Conservation (phyloP, 2,329 filamentous ascomycete genomes). For the Hypoxylon sp. region DNA sequence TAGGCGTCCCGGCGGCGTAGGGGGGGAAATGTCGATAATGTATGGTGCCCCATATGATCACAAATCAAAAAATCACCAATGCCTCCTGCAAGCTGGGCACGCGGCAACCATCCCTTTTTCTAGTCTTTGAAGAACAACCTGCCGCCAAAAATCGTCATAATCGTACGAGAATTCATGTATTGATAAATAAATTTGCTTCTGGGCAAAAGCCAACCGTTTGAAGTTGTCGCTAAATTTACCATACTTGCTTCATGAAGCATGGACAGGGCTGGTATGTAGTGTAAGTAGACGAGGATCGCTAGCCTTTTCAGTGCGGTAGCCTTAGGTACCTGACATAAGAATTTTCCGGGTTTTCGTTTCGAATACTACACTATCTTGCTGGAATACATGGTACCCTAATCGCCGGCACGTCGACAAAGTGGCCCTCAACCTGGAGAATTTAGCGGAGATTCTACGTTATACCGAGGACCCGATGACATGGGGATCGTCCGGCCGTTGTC, state of each 20-base stretch:
- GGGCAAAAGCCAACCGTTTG: not conserved
- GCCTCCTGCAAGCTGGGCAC: constrained; percentile 3
- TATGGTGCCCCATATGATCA: constrained; percentile 39
- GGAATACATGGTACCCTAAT: constrained; percentile 3
- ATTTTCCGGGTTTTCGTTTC: not conserved
- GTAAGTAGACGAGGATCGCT: constrained; percentile 2
- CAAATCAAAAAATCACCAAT: constrained; percentile 44
- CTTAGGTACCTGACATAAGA: not conserved
- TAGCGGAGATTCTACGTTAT: constrained; percentile 12
- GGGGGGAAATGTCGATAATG: constrained; percentile 7
- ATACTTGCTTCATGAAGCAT: not conserved
- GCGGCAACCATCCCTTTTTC: constrained; percentile 24
- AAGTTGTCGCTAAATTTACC: constrained; percentile 2
- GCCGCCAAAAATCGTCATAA: constrained; percentile 27
- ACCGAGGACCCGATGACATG: not conserved
- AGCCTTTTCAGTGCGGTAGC: not conserved
- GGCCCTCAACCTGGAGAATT: not conserved
- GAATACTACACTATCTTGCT: constrained; percentile 11
- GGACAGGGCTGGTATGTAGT: not conserved
- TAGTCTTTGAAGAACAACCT: constrained; percentile 2
- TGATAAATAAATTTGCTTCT: constrained; percentile 14
- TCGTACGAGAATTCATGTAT: constrained; percentile 35
- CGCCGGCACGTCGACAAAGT: not conserved
- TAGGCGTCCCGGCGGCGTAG: not conserved
- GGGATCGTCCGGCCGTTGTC: not conserved